Percentiles rank a stretch among this genome's conserved stretches.
Conservation (phyloP, 2,329 filamentous ascomycete species). For the Epichloe baconii region DNA sequence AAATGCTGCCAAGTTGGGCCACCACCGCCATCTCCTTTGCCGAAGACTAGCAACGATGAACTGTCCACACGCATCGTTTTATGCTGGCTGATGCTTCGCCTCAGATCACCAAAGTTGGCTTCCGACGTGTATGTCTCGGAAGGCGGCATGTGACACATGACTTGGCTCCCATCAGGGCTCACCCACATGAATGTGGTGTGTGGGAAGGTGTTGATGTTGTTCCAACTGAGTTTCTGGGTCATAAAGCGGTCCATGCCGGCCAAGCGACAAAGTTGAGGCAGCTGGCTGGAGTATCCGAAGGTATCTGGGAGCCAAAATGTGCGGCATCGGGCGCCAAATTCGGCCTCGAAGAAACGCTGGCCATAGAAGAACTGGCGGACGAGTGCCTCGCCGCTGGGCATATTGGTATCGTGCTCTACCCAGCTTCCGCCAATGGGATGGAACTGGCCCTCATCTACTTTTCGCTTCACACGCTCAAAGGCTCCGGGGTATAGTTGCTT, state of each 20-base stretch:
- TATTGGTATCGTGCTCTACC: slow-evolving; percentile 97
- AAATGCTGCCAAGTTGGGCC: slow-evolving; percentile 89
- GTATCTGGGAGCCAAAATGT: slow-evolving; percentile 99
- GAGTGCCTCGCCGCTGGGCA: slow-evolving; percentile 90
- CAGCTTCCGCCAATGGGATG: slow-evolving; percentile 94
- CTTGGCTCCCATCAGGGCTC: slow-evolving; percentile 84
- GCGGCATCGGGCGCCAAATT: slow-evolving; percentile 75
- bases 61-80: slow-evolving; percentile 92
- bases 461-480: slow-evolving; percentile 80
- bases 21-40: slow-evolving; percentile 91
- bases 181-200: slow-evolving; percentile 99
- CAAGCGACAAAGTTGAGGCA: slow-evolving; percentile 83
- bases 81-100: slow-evolving; percentile 77
- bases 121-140: slow-evolving; percentile 91
- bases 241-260: slow-evolving; percentile 96
- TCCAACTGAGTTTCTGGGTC: slow-evolving; percentile 98
- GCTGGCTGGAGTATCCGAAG: slow-evolving; percentile 90
- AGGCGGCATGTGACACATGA: slow-evolving; percentile 95
- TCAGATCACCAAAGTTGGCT: slow-evolving; percentile 89
- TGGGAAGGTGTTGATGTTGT: slow-evolving; percentile 98
- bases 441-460: slow-evolving; percentile 82
- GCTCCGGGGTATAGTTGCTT: slow-evolving; percentile 78
- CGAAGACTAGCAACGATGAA: slow-evolving; percentile 83
- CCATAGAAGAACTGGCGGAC: slow-evolving; percentile 92
- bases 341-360: slow-evolving; percentile 85